Conservation (phyloP, 2,329 filamentous ascomycete genomes). For the Aureobasidium sp. region DNA sequence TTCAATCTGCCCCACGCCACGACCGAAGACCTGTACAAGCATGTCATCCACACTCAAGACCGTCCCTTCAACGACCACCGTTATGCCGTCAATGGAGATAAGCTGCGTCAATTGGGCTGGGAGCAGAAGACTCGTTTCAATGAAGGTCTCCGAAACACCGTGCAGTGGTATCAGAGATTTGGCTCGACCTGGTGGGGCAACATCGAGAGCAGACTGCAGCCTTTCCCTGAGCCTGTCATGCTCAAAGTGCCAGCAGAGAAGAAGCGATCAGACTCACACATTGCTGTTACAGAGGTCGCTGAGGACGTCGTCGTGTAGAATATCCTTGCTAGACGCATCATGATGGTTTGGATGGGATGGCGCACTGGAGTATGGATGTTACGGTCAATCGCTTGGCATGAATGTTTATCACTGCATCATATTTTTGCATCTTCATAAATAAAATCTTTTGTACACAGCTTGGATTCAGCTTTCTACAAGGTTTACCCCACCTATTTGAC, state of each 20-base stretch:
- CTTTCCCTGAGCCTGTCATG: conserved; percentile 42
- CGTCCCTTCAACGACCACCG: conserved; percentile 70
- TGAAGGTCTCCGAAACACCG: conserved; percentile 56
- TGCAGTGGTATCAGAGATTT: conserved; percentile 62
- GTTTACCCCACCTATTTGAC: neutral
- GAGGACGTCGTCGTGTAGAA: neutral
- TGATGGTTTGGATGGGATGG: neutral
- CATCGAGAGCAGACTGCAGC: conserved; percentile 60
- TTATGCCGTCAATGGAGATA: conserved; percentile 64
- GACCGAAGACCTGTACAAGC: conserved; percentile 49
- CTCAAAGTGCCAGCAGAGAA: neutral
- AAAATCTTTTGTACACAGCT: neutral
- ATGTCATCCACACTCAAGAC: conserved; percentile 70
- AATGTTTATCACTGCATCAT: neutral
- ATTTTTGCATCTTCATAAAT: neutral
- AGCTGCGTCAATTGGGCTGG: conserved; percentile 62
- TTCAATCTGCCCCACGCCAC: conserved; percentile 50
- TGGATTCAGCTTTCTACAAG: neutral
- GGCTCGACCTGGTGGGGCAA: conserved; percentile 64
- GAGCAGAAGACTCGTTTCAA: conserved; percentile 58
- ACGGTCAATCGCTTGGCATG: neutral
- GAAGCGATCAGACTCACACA: neutral
- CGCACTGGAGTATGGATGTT: neutral
- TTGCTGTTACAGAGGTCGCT: neutral
- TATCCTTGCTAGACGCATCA: neutral